These are phyloP conservation scores for Fusarium staphyleae DNA, from an alignment of 2,329 filamentous ascomycete species.

Conservation along the genomic window DNA sequence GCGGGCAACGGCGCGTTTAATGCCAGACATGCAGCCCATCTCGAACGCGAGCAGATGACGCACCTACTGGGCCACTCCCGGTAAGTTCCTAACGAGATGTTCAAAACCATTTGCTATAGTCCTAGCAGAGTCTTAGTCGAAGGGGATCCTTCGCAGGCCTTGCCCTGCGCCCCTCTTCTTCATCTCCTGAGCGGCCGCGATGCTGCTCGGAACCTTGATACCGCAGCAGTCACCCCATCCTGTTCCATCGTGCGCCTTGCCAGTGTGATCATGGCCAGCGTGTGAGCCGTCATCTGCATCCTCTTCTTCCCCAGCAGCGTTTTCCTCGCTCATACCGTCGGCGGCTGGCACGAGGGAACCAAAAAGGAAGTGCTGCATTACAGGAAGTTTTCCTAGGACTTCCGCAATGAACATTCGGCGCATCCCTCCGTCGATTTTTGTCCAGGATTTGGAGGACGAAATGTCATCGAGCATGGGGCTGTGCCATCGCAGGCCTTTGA, in stretches of 20 bases:
- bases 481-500: slow-evolving; percentile 94
- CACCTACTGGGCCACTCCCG: slow-evolving; percentile 1
- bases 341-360: slow-evolving; percentile 82
- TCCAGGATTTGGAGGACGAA: slow-evolving; percentile 86
- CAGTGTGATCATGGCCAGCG: slow-evolving; percentile 66
- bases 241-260: slow-evolving; percentile 68
- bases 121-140: slow-evolving; percentile 64
- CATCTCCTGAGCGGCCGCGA: slow-evolving; percentile 89
- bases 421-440: slow-evolving; percentile 94
- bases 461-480: slow-evolving; percentile 99
- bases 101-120: background rate
- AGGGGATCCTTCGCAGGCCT: slow-evolving; percentile 76
- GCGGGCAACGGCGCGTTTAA: background rate
- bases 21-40: background rate
- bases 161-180: slow-evolving; percentile 72
- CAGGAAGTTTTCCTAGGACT: slow-evolving; percentile 89
- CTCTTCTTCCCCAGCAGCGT: slow-evolving; percentile 56
- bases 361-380: slow-evolving; percentile 99
- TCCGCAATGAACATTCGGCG: slow-evolving; percentile 95
- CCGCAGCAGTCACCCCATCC: slow-evolving; percentile 97
- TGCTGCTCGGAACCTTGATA: slow-evolving; percentile 93
- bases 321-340: slow-evolving; percentile 79
- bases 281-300: slow-evolving; percentile 60
- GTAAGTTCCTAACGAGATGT: slow-evolving; percentile 3
- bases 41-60: slow-evolving; percentile 3